phyloP scores from a whole-genome alignment of 306 rosid genomes.

The Mucuna pruriens region DNA sequence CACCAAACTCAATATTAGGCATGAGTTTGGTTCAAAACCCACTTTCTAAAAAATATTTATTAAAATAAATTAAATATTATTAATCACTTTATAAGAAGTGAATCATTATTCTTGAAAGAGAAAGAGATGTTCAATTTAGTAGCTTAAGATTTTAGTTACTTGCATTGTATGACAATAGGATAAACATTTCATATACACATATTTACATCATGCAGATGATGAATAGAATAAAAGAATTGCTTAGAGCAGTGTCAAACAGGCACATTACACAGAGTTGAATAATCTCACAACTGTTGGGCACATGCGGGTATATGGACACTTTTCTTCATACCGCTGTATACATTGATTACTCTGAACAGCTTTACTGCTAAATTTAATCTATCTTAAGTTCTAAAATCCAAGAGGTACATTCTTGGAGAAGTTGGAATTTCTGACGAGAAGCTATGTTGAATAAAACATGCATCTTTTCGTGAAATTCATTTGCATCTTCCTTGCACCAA shows the following conservation, averaged over 20 bases:
- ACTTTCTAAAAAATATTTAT: too few species aligned
- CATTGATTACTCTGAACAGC: slow-evolving; percentile 12
- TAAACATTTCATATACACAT: slow-evolving; percentile 7
- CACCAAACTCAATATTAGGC: too few species aligned
- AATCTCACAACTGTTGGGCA: background rate
- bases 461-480: slow-evolving; percentile 52
- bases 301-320: background rate
- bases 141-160: background rate
- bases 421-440: slow-evolving; percentile 77
- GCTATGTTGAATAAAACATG: slow-evolving; percentile 64
- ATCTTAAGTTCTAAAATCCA: slow-evolving; percentile 71
- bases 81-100: background rate
- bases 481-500: slow-evolving; percentile 68
- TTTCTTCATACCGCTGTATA: background rate
- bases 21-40: too few species aligned
- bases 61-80: background rate
- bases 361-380: background rate
- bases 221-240: slow-evolving; percentile 17
- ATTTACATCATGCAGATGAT: background rate
- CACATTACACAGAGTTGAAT: background rate
- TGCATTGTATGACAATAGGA: background rate
- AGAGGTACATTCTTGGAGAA: slow-evolving; percentile 76
- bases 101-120: background rate
- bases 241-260: background rate
- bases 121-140: background rate